Evolutionary conservation across 805 yeast species (phyloP), one percentile per base, ranked within the genome.

Genomic region (Candida montana): DNA sequence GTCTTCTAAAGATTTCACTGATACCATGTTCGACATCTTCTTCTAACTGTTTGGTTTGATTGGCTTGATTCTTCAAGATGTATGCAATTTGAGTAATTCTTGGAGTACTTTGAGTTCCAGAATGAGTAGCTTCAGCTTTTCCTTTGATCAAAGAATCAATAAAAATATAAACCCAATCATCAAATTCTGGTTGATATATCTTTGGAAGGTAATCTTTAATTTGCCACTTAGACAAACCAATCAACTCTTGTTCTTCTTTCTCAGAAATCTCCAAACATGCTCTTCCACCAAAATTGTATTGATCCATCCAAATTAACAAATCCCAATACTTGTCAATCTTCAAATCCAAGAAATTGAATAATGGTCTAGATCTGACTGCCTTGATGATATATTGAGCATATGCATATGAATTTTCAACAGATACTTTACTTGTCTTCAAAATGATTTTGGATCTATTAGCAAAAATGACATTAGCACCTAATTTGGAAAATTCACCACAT

Each of bases 301-400:
- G 81, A 58, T 93, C 96, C 95, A 91, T 85, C 98, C 97, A 95
- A 2, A 93, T 65, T 48, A 93, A 65, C n/a, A 83, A 55, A 59
- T 93, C 97, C 99, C 99, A 93, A 57, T 86, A 89, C 53, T 78
- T 79, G 11, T 69, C 72, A 32, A 91, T 81, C 17, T 67, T 64
- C 49, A 93, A 63, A 51, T 90, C 97, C 50, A 93, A 65, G 58
- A 79, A 89, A 50, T 82, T 79, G 65, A 93, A 93, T 49, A 89
- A 62, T 0, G 95, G 91, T 51, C 81, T 84, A 0, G 88, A 71
- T 53, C 96, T 70, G 3, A 87, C 78, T 2, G 95, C 79, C 49
- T 83, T 82, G 21, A 85, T 72, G 33, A 87, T 69, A 56, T 88
- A 88, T 50, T 87, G 89, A 15, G 96, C 89, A 59, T 84, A 90